These are phyloP conservation scores for Yarrowia sp. DNA, from an alignment of 805 yeast species.

Conservation along the genomic window DNA sequence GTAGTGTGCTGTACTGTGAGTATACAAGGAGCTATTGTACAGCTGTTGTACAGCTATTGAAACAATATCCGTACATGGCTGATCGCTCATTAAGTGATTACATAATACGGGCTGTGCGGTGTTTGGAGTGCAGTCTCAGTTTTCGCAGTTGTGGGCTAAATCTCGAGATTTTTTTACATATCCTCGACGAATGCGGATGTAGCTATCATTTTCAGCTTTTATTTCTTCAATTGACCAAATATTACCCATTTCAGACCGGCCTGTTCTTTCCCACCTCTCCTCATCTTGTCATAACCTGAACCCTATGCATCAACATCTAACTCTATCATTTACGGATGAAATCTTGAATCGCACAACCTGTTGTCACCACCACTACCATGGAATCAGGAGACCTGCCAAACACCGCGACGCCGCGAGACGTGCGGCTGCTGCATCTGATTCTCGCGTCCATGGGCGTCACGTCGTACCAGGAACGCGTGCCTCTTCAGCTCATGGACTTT, in stretches of 20 bases:
- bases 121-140: too few species aligned
- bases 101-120: too few species aligned
- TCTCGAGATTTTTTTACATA: too few species aligned
- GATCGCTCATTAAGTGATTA: too few species aligned
- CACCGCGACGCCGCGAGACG: conserved; percentile 75
- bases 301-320: conserved; percentile 3
- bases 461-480: conserved; percentile 93
- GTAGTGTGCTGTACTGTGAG: too few species aligned
- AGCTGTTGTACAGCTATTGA: background rate
- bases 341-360: too few species aligned
- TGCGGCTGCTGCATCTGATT: conserved; percentile 83
- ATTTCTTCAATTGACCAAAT: background rate
- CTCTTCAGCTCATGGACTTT: conserved; percentile 94
- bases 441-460: conserved; percentile 93
- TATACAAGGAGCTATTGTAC: too few species aligned
- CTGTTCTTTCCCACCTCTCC: too few species aligned
- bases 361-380: background rate
- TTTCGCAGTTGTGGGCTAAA: too few species aligned
- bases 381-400: conserved; percentile 40
- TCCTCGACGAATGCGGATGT: too few species aligned
- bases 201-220: background rate
- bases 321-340: background rate
- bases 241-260: too few species aligned
- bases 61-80: too few species aligned
- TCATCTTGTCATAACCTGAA: background rate